These are phyloP conservation scores for Saturnispora diversa DNA, from an alignment of 805 yeast species.

Conservation along the genomic window DNA sequence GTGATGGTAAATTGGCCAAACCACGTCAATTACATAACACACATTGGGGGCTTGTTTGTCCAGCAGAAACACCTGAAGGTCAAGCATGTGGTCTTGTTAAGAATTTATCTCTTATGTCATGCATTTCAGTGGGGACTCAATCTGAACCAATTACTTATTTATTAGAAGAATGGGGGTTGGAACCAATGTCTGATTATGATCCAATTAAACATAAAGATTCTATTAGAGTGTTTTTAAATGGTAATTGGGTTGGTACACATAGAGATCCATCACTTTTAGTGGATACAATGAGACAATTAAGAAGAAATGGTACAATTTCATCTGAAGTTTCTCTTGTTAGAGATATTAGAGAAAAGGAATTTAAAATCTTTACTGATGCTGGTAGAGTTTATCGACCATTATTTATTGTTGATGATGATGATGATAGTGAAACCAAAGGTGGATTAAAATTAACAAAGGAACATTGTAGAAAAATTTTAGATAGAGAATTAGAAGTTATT, in stretches of 20 bases:
- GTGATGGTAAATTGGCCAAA: conserved; percentile 97
- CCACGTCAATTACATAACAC: conserved; percentile 99
- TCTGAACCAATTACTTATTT: conserved; percentile 89
- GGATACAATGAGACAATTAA: conserved; percentile 79
- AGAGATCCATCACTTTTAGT: conserved; percentile 91
- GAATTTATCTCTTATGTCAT: conserved; percentile 91
- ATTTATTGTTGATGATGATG: conserved; percentile 85
- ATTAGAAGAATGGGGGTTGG: conserved; percentile 99
- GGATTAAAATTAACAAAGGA: conserved; percentile 80
- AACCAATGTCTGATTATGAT: conserved; percentile 90
- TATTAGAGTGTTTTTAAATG: conserved; percentile 92
- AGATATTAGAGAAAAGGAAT: conserved; percentile 94
- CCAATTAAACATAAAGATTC: conserved; percentile 89
- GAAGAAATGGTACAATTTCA: conserved; percentile 92
- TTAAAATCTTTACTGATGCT: conserved; percentile 94
- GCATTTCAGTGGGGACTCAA: conserved; percentile 97
- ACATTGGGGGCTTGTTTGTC: conserved; percentile 99
- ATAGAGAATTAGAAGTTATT: conserved; percentile 52
- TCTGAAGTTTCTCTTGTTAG: conserved; percentile 96
- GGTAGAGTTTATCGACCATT: conserved; percentile 97
- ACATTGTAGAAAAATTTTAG: conserved; percentile 64
- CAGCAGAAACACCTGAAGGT: conserved; percentile 99
- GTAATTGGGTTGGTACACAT: conserved; percentile 99
- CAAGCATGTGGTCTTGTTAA: conserved; percentile 99
- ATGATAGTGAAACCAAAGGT: conserved; percentile 57